phyloP scores from a whole-genome alignment of 176 grass and related monocot genomes.

The Areca catechu region DNA sequence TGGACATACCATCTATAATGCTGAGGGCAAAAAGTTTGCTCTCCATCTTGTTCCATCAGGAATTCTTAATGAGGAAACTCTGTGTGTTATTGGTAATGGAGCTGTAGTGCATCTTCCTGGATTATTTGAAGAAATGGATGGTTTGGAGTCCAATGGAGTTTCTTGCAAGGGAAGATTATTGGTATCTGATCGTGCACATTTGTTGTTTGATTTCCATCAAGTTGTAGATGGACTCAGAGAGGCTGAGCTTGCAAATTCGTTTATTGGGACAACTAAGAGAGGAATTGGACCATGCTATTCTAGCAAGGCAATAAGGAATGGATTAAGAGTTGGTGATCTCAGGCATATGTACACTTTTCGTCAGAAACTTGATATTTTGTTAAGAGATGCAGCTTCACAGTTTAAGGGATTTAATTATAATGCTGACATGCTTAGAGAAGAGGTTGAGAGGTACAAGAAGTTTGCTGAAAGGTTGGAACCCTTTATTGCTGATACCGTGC shows the following conservation, averaged over 20 bases:
- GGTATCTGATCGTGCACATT: constrained; percentile 80
- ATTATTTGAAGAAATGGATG: constrained; percentile 76
- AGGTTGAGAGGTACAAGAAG: constrained; percentile 69
- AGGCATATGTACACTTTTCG: constrained; percentile 71
- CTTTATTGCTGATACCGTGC: constrained; percentile 71
- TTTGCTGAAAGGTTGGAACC: constrained; percentile 59
- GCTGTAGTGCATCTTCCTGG: constrained; percentile 83
- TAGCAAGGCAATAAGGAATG: constrained; percentile 69
- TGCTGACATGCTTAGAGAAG: constrained; percentile 47
- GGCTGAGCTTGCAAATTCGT: constrained; percentile 49
- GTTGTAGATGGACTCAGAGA: constrained; percentile 77
- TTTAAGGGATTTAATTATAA: constrained; percentile 68
- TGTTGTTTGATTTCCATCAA: constrained; percentile 95
- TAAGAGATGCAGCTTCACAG: constrained; percentile 52
- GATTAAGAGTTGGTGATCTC: constrained; percentile 64
- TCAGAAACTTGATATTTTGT: constrained; percentile 54
- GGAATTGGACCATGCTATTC: constrained; percentile 93
- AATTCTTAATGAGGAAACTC: constrained; percentile 72
- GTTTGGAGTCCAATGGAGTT: constrained; percentile 64
- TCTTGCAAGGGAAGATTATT: constrained; percentile 61
- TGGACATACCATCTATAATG: constrained; percentile 94
- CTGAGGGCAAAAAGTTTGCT: constrained; percentile 80
- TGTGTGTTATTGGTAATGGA: constrained; percentile 83
- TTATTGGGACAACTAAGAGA: constrained; percentile 84
- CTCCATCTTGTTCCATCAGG: constrained; percentile 92